Evolutionary conservation across 1,284 basidiomycete genomes (phyloP).

Genomic region (Trichosporon asahii): DNA sequence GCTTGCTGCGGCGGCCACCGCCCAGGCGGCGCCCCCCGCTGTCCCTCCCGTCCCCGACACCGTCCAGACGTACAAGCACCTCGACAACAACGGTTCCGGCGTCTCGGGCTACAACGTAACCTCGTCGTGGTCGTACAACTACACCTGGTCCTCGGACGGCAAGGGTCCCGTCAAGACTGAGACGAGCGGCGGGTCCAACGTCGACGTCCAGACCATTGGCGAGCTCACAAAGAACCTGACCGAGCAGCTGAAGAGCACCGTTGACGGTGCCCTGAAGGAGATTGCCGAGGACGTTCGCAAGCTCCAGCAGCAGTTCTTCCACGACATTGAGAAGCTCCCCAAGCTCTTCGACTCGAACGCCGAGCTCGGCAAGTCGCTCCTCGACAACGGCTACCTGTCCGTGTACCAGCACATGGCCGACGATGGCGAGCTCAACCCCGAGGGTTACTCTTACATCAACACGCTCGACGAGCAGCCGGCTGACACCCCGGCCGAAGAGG

Average conservation of each 20-base stretch:
- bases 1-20: neutral
- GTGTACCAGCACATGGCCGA: conserved; percentile 2
- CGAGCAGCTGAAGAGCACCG: neutral
- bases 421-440: conserved; percentile 4
- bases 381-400: conserved; percentile 6
- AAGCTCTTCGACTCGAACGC: conserved; percentile 1
- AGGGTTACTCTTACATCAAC: neutral
- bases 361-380: conserved; percentile 4
- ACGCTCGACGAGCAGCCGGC: neutral
- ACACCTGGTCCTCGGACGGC: conserved; percentile 1
- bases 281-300: conserved; percentile 6
- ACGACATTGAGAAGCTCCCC: conserved; percentile 5
- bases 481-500: neutral
- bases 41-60: neutral
- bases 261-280: neutral
- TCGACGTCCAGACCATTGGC: conserved; percentile 9
- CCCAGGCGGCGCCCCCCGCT: conserved; percentile 1
- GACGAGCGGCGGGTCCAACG: neutral
- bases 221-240: conserved; percentile 6
- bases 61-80: conserved; percentile 2
- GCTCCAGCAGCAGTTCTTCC: neutral
- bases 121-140: conserved; percentile 8
- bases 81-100: neutral
- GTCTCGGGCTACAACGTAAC: conserved; percentile 1
- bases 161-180: conserved; percentile 2